Base-by-base conservation (phyloP, 129 eudicot genomes). In the Escallonia rubra region DNA sequence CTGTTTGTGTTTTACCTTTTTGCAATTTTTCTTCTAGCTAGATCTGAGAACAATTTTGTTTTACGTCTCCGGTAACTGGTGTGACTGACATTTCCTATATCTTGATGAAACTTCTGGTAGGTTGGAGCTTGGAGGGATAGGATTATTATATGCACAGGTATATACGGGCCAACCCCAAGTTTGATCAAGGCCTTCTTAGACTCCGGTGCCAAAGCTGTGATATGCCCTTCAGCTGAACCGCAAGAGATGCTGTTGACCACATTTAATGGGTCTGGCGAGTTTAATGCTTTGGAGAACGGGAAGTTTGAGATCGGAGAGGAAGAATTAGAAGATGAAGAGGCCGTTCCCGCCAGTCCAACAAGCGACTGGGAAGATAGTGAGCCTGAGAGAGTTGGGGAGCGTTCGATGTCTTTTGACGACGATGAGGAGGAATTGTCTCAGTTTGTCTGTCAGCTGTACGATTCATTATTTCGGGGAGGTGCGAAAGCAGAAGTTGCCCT, bases 321-420 rank as follows among this genome's bases (percentile, higher is more conserved):
- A 52, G 96, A 83, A 57, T 84, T 72, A 38, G 81, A 86, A 38
- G 87, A 79, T 10, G 87, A 79, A 43, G 65, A 63, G 23, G 64
- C 68, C 5, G 88, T 82, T 64, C 90, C 92, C 49, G 49, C 66
- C 10, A 82, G 95, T 71, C 91, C 95, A 23, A 15, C 72, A 14
- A 93, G 98, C 49, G 99, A 93, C 44, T 93, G 99, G 99, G 99
- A 93, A 73, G 99, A 93, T 51, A 89, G 90, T 49, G 99, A 89
- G 58, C 81, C 86, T 3, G 98, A 89, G 69, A 89, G 81, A 79
- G 76, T 62, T 60, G 77, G 74, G 15, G 90, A 81, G 43, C 72
- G 68, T 9, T 66, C 88, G 8, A 61, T 72, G 74, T 65, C 57
- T 44, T 85, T 80, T 15, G 96, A 93, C 15, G 91, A 87, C 51